A percentile compares a stretch with the other conserved stretches of the same genome.
Evolutionary conservation across 331 rosid species (phyloP).

Genomic region (Quercus tomentella): DNA sequence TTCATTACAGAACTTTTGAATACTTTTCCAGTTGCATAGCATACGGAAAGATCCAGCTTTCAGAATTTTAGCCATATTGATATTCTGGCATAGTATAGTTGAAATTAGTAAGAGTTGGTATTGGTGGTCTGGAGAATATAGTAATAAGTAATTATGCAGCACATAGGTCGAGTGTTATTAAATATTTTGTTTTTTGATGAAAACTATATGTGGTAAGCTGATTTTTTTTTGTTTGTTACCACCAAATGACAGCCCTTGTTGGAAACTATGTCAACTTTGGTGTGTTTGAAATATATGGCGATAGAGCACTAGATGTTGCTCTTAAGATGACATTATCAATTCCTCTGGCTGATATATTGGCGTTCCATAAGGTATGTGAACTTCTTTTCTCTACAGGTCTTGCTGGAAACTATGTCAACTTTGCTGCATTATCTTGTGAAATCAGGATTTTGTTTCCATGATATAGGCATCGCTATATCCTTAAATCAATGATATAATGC

Average conservation of each 20-base stretch:
- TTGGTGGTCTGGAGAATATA: not conserved
- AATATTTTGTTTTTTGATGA: not conserved
- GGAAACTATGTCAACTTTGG: conserved; percentile 97
- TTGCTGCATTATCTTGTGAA: too few relatives aligned
- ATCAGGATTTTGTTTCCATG: too few relatives aligned
- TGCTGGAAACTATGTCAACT: not conserved
- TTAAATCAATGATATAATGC: too few relatives aligned
- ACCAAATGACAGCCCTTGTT: conserved; percentile 64
- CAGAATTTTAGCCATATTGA: not conserved
- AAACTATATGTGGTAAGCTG: not conserved
- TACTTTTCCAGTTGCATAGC: not conserved
- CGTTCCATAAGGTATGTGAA: conserved; percentile 71
- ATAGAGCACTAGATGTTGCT: conserved; percentile 89
- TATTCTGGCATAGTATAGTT: not conserved
- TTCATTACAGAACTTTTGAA: too few relatives aligned
- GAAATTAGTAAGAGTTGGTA: not conserved
- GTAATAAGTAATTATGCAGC: not conserved
- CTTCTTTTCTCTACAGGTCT: conserved; percentile 8
- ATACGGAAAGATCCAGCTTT: not conserved
- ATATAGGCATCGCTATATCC: too few relatives aligned
- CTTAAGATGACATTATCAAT: conserved; percentile 85
- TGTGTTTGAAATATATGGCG: conserved; percentile 94
- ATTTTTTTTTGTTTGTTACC: not conserved
- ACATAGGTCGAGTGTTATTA: not conserved
- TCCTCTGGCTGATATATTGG: conserved; percentile 89